Conservation (phyloP, 768 basidiomycete species). For the Hysterangium stoloniferum region DNA sequence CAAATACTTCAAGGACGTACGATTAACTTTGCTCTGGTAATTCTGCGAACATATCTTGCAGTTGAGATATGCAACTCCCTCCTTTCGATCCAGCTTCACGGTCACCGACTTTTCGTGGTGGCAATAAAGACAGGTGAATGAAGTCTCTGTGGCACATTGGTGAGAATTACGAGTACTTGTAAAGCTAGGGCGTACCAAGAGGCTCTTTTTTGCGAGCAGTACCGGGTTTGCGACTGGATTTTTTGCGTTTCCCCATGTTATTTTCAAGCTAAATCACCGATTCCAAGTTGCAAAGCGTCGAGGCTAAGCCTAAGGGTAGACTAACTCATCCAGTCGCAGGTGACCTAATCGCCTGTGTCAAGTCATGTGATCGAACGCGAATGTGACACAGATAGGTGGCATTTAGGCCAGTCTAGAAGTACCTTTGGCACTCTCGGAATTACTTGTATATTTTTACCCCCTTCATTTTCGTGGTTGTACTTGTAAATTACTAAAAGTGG, state of each 20-base stretch:
- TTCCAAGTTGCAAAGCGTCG: too few species aligned
- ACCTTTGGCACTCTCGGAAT: too few species aligned
- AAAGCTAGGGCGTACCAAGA: constrained; percentile 44
- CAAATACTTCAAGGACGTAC: constrained; percentile 35
- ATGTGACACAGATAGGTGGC: too few species aligned
- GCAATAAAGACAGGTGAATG: constrained; percentile 83
- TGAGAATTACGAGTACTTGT: constrained; percentile 4
- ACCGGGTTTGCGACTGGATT: constrained; percentile 75
- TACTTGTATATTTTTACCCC: too few species aligned
- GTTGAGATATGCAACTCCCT: constrained; percentile 69
- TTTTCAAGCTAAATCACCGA: not conserved
- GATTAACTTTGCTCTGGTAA: constrained; percentile 82
- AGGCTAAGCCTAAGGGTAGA: too few species aligned
- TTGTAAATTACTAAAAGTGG: too few species aligned
- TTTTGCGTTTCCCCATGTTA: constrained; percentile 87
- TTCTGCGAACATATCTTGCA: constrained; percentile 84
- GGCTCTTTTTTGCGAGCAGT: constrained; percentile 61
- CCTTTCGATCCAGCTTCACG: constrained; percentile 79
- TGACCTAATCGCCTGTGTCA: too few species aligned
- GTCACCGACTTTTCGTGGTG: constrained; percentile 87
- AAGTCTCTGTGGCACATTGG: constrained; percentile 45
- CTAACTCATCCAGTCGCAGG: too few species aligned
- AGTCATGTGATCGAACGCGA: too few species aligned
- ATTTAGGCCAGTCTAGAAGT: too few species aligned
- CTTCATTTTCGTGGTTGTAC: too few species aligned